phyloP scores from a whole-genome alignment of 768 basidiomycete species.

The Russula vinacea region DNA sequence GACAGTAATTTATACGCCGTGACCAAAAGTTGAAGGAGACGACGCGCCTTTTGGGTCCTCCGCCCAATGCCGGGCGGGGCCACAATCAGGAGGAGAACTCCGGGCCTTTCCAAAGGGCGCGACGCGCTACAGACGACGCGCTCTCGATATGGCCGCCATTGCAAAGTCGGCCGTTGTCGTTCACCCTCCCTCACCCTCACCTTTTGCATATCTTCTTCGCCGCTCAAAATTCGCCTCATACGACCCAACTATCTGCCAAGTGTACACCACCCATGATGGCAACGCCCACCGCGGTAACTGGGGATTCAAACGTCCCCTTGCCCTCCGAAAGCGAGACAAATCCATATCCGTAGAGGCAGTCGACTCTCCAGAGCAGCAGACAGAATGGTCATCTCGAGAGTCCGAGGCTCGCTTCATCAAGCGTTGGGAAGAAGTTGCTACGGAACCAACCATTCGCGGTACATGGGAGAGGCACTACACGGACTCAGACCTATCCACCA shows the following conservation, averaged over 20 bases:
- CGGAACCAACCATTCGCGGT: slow-evolving; percentile 37
- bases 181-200: slow-evolving; percentile 48
- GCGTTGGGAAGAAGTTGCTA: slow-evolving; percentile 61
- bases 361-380: slow-evolving; percentile 71
- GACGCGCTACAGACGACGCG: background rate
- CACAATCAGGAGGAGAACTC: slow-evolving; percentile 4
- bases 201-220: slow-evolving; percentile 73
- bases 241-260: slow-evolving; percentile 72
- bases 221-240: slow-evolving; percentile 79
- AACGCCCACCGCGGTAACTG: slow-evolving; percentile 76
- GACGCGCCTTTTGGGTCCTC: background rate
- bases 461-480: slow-evolving; percentile 40
- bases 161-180: slow-evolving; percentile 19
- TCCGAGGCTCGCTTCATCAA: slow-evolving; percentile 63
- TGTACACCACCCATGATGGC: slow-evolving; percentile 68
- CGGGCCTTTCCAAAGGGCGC: background rate
- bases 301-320: slow-evolving; percentile 81
- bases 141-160: slow-evolving; percentile 21
- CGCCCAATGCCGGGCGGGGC: slow-evolving; percentile 20
- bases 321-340: slow-evolving; percentile 59
- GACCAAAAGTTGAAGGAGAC: slow-evolving; percentile 31
- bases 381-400: slow-evolving; percentile 72
- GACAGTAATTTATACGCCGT: slow-evolving; percentile 85
- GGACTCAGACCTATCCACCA: slow-evolving; percentile 12
- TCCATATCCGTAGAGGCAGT: slow-evolving; percentile 64